Evolutionary conservation across 2,329 filamentous ascomycete species (phyloP).

Genomic region (Diaporthe citri): DNA sequence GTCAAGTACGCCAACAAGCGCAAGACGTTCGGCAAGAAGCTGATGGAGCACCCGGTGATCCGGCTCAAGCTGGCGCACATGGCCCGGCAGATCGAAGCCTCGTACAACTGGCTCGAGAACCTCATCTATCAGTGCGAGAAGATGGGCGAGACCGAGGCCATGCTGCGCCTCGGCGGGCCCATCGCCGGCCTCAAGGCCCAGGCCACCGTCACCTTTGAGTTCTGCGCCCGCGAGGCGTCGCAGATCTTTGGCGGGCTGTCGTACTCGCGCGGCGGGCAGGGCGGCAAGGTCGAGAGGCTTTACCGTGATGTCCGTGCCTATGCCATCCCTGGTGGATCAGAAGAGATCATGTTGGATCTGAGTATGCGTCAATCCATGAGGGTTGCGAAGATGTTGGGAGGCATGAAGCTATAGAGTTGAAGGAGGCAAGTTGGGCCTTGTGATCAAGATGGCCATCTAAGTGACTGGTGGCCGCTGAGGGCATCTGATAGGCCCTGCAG

Average conservation of each 20-base stretch:
- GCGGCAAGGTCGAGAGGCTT: slow-evolving; percentile 92
- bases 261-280: slow-evolving; percentile 94
- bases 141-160: slow-evolving; percentile 95
- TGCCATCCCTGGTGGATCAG: slow-evolving; percentile 86
- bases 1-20: slow-evolving; percentile 98
- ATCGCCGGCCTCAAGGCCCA: slow-evolving; percentile 97
- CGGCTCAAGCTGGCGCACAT: slow-evolving; percentile 98
- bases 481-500: neutral
- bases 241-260: slow-evolving; percentile 97
- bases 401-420: slow-evolving; percentile 88
- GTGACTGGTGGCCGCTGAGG: neutral
- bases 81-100: slow-evolving; percentile 97
- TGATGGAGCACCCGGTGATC: slow-evolving; percentile 97
- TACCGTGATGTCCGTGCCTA: slow-evolving; percentile 97
- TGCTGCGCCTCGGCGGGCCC: slow-evolving; percentile 93
- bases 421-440: neutral
- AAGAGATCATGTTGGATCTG: slow-evolving; percentile 95
- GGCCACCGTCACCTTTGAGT: slow-evolving; percentile 94
- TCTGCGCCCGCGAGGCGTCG: slow-evolving; percentile 94
- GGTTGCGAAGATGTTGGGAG: slow-evolving; percentile 84
- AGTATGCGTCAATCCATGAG: slow-evolving; percentile 81
- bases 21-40: slow-evolving; percentile 93
- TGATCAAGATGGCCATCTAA: neutral
- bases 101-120: slow-evolving; percentile 97
- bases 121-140: slow-evolving; percentile 91